Evolutionary conservation across 176 grass and related monocot species (phyloP).

Genomic region (Oryza longistaminata): DNA sequence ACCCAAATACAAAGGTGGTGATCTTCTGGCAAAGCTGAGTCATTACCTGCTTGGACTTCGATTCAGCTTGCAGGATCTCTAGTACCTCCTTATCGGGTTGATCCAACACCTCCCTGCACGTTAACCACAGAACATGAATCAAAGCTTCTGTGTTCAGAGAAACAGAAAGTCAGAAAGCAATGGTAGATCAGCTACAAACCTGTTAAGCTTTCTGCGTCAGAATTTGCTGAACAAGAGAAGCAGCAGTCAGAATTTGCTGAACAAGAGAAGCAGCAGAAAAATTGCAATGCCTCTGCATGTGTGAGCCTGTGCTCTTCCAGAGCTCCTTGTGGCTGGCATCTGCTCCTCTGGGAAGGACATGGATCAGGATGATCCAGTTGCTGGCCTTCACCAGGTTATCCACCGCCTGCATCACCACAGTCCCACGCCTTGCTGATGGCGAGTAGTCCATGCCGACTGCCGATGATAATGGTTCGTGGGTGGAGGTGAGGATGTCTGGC

Average conservation of each 20-base stretch:
- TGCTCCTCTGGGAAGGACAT: conserved; percentile 54
- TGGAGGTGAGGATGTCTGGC: too few relatives aligned
- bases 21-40: background rate
- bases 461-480: conserved; percentile 22
- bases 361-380: conserved; percentile 59
- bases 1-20: background rate
- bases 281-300: background rate
- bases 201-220: background rate
- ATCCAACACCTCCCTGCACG: conserved; percentile 50
- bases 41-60: conserved; percentile 62
- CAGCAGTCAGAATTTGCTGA: background rate
- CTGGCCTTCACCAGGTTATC: conserved; percentile 49
- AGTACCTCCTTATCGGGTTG: conserved; percentile 61
- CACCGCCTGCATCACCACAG: conserved; percentile 49
- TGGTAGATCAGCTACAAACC: background rate
- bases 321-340: conserved; percentile 61
- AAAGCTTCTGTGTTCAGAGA: conserved; percentile 50
- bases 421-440: conserved; percentile 66
- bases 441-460: conserved; percentile 79
- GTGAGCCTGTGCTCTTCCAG: conserved; percentile 62
- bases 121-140: conserved; percentile 80
- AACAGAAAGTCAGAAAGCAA: background rate
- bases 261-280: background rate
- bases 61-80: conserved; percentile 54
- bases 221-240: background rate